Percentiles rank a stretch among this genome's conserved stretches.
Conservation (phyloP, 768 basidiomycete genomes). For the Kwoniella sp. region DNA sequence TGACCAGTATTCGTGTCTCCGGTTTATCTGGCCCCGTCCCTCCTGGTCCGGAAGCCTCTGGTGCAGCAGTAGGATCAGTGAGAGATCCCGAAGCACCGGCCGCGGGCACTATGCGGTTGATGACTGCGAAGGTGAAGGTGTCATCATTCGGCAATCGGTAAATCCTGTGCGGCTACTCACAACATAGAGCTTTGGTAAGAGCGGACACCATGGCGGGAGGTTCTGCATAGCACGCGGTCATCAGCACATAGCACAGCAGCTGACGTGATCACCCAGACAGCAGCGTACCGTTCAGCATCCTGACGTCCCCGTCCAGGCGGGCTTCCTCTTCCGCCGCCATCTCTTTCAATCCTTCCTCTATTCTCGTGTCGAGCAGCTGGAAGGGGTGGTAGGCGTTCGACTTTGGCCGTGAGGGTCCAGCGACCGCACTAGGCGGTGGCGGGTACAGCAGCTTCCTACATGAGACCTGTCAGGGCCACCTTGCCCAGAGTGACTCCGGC, state of each 20-base stretch:
- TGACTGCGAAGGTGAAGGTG: constrained; percentile 56
- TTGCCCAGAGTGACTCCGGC: too few species aligned
- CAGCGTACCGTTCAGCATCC: constrained; percentile 52
- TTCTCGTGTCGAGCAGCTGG: constrained; percentile 64
- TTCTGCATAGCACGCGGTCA: constrained; percentile 54
- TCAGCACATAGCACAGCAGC: constrained; percentile 54
- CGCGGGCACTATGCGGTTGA: constrained; percentile 58
- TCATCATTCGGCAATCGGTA: not conserved
- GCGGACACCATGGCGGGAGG: constrained; percentile 70
- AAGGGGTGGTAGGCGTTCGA: constrained; percentile 81
- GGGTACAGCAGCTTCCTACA: constrained; percentile 72
- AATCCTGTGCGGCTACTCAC: constrained; percentile 53
- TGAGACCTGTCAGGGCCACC: too few species aligned
- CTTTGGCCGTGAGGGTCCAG: constrained; percentile 19
- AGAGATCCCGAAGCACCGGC: constrained; percentile 1
- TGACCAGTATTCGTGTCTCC: constrained; percentile 64
- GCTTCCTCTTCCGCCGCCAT: constrained; percentile 56
- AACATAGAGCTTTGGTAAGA: constrained; percentile 85
- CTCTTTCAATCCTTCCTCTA: constrained; percentile 61
- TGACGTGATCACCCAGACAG: too few species aligned
- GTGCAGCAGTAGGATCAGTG: constrained; percentile 6
- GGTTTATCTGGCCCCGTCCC: constrained; percentile 28
- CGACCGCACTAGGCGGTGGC: constrained; percentile 7
- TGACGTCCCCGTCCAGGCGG: constrained; percentile 53
- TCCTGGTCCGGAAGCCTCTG: constrained; percentile 2